Base-by-base conservation (phyloP, 768 basidiomycete genomes). In the Mrakia hoshinonis region DNA sequence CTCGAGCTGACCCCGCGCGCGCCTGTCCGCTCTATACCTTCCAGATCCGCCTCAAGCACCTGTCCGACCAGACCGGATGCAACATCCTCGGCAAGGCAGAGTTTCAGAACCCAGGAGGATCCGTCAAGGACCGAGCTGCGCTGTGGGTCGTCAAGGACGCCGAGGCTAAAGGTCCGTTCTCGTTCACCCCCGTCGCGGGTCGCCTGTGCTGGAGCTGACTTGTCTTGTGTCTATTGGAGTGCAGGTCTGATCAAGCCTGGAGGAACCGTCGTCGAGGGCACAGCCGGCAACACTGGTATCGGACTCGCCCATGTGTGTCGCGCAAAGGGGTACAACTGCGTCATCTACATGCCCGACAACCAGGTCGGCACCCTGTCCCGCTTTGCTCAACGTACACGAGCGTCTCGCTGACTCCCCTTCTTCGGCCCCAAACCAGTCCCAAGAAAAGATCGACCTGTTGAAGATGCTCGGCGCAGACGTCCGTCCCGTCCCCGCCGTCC, bases 391-490 rank as follows among this genome's bases (percentile, higher is more conserved):
- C 48, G 43, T 26, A 62, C 43, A 13, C 4, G 4, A 43, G 39
- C 24, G 18, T 6, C 6, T 0, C 39, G 36, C 13, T 20, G 18
- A 7, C 12, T 39, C 18, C 24, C 11, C n/a, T 49, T 46, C 36
- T 11, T 18, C 73, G 74, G 74, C 13, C 2, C 38, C 13, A 24
- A 2, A 67, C 0, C 78, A 96, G 89, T 92, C 90, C 78, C 93
- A 95, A 82, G 95, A 99, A 78, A 99, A 99, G 83, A 96, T 98
- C 68, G 95, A 99, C 80, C 86, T 99, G 36, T 83, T 99, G 68
- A 87, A 88, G 67, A 95, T 99, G 95, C 85, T 99, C 29, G 96
- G 96, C 36, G 95, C 96, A 5, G 95, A 98, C 75, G 95, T 99
- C 43, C 83, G 91, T 76, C 90, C 96, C 43, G 96, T 99, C 1